Evolutionary conservation across 768 basidiomycete species (phyloP), one percentile per base, ranked within the genome.

Genomic region (Tricholoma hemisulphureum): DNA sequence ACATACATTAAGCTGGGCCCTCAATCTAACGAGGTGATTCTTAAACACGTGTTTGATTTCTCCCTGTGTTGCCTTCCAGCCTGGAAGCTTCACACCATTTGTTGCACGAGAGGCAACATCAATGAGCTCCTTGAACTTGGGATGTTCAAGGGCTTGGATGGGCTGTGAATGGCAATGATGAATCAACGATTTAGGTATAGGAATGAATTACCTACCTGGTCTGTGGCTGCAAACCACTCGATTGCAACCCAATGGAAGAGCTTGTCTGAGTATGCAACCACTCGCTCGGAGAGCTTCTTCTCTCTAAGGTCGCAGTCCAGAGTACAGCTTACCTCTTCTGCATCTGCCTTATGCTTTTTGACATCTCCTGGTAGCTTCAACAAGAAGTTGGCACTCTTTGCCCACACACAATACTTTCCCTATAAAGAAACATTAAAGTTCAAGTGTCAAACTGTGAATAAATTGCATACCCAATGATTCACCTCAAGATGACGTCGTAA

Each of bases 171-270:
- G n/a, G n/a, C 71, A 63, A 70, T 73, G 13, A 41, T 5, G 74
- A 77, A 13, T 77, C 75, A 2, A 69, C 71, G 0, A 69, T 71
- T 10, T 71, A 71, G 71, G 75, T 75, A 29, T 78, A 54, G 58
- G 20, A 52, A 9, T 23, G 43, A 51, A 49, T 5, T 34, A 50
- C 62, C 32, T 56, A 76, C 77, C 70, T 78, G 76, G 59, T 77
- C 68, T 7, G 75, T 77, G n/a, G n/a, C n/a, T n/a, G 73, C 62
- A 11, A 78, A 60, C 75, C 77, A 78, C 53, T 76, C 62, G 14
- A 72, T 59, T 5, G 72, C 73, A 1, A 68, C 70, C 23, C 68
- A 37, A 8, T 45, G 34, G 56, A 75, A 76, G 4, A 64, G 26
- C 9, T 54, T 39, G 37, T 77, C 63, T 0, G 68, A 59, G 58